phyloP scores from a whole-genome alignment of 192 early-diverging fungal species.

The Gonapodya sp. region DNA sequence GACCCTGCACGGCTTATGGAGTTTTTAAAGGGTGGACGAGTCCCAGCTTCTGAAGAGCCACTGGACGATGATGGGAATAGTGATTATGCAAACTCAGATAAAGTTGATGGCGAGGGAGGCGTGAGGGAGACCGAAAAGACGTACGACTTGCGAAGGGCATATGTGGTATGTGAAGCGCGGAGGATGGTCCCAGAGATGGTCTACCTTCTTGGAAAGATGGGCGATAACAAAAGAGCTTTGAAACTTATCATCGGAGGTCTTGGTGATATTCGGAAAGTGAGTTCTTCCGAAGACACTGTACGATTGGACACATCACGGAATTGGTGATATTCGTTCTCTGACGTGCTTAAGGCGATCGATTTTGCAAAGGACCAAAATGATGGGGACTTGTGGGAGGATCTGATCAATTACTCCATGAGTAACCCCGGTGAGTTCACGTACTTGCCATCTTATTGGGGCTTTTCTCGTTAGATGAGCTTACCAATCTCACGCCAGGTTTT shows the following conservation, averaged over 20 bases:
- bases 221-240: slow-evolving; percentile 85
- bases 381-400: slow-evolving; percentile 88
- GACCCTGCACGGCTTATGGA: slow-evolving; percentile 61
- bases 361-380: slow-evolving; percentile 98
- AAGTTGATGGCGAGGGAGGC: neutral
- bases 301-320: neutral
- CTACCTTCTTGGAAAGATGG: slow-evolving; percentile 92
- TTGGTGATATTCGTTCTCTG: neutral
- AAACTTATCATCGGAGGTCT: slow-evolving; percentile 87
- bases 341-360: slow-evolving; percentile 89
- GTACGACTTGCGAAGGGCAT: slow-evolving; percentile 42
- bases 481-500: slow-evolving; percentile 49
- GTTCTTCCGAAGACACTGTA: slow-evolving; percentile 7
- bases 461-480: slow-evolving; percentile 15
- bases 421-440: slow-evolving; percentile 70
- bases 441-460: neutral
- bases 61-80: neutral
- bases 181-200: slow-evolving; percentile 97
- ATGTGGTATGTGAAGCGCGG: slow-evolving; percentile 68
- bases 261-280: slow-evolving; percentile 74
- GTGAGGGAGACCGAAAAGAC: slow-evolving; percentile 10
- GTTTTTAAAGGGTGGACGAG: slow-evolving; percentile 65
- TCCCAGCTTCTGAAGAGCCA: slow-evolving; percentile 66
- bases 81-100: neutral
- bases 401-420: slow-evolving; percentile 85